Evolutionary conservation across 83 land plant species (phyloP).

Genomic region (Picea abies): DNA sequence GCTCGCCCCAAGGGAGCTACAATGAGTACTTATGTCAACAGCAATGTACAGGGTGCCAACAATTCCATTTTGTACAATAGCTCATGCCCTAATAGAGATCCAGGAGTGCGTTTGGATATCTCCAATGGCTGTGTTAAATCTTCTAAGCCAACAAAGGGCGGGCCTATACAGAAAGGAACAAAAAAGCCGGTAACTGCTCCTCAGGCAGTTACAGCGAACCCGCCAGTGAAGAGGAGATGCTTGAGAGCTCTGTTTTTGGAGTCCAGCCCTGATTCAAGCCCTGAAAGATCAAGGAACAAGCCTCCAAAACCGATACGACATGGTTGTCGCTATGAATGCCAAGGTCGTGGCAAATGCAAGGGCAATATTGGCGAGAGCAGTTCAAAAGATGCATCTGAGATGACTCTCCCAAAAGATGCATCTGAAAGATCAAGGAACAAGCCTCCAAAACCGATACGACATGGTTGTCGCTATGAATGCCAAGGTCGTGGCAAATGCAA

Average conservation of each 20-base stretch:
- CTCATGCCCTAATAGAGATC: slow-evolving; percentile 30
- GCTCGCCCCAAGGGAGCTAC: neutral
- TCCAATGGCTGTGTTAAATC: slow-evolving; percentile 10
- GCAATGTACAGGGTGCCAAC: slow-evolving; percentile 49
- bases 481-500: slow-evolving; percentile 3
- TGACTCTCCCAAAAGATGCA: too few relatives aligned
- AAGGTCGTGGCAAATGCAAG: slow-evolving; percentile 1
- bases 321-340: slow-evolving; percentile 39
- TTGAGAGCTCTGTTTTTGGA: slow-evolving; percentile 41
- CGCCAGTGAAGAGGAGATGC: slow-evolving; percentile 44
- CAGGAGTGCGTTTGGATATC: slow-evolving; percentile 41
- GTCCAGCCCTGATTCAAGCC: slow-evolving; percentile 44
- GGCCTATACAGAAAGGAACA: neutral
- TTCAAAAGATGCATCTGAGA: too few relatives aligned
- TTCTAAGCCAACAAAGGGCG: slow-evolving; percentile 7
- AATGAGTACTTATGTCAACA: slow-evolving; percentile 38
- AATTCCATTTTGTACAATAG: slow-evolving; percentile 46
- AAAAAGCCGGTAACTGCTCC: slow-evolving; percentile 2
- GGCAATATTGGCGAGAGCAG: too few relatives aligned
- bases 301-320: slow-evolving; percentile 43
- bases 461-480: slow-evolving; percentile 42
- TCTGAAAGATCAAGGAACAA: slow-evolving; percentile 18
- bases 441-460: slow-evolving; percentile 40
- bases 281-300: slow-evolving; percentile 18
- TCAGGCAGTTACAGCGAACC: slow-evolving; percentile 21